Conservation (phyloP, 208 protist genomes). For the Acanthamoeba quina region DNA sequence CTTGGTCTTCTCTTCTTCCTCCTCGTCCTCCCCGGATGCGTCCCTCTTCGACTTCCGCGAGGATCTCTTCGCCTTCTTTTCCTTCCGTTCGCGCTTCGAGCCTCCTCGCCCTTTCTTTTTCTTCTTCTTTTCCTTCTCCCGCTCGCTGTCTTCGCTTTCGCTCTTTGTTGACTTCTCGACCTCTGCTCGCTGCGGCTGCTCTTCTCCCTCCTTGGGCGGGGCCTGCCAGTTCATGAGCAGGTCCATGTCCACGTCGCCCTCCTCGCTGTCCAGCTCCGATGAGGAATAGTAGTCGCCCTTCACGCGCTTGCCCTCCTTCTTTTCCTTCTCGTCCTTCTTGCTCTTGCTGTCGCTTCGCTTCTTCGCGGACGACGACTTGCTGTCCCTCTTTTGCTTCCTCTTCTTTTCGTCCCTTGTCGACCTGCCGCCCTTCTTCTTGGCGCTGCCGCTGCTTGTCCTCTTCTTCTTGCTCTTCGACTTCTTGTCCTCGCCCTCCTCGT, state of each 20-base stretch:
- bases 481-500: neutral
- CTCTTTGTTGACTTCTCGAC: neutral
- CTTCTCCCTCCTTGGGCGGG: neutral
- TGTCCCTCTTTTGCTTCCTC: neutral
- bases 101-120: neutral
- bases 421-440: neutral
- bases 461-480: neutral
- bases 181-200: neutral
- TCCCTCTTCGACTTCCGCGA: neutral
- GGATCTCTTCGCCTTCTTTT: neutral
- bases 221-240: neutral
- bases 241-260: neutral
- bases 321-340: neutral
- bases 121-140: neutral
- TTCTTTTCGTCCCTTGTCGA: neutral
- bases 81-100: neutral
- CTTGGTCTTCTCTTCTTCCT: neutral
- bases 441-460: neutral
- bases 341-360: neutral
- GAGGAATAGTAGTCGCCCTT: conserved; percentile 43
- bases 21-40: neutral
- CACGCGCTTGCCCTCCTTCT: neutral
- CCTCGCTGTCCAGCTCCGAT: conserved; percentile 28
- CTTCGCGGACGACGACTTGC: neutral
- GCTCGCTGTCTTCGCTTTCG: neutral